Evolutionary conservation across 768 basidiomycete species (phyloP), one percentile per base, ranked within the genome.

Genomic region (Filobasidium wieringae): DNA sequence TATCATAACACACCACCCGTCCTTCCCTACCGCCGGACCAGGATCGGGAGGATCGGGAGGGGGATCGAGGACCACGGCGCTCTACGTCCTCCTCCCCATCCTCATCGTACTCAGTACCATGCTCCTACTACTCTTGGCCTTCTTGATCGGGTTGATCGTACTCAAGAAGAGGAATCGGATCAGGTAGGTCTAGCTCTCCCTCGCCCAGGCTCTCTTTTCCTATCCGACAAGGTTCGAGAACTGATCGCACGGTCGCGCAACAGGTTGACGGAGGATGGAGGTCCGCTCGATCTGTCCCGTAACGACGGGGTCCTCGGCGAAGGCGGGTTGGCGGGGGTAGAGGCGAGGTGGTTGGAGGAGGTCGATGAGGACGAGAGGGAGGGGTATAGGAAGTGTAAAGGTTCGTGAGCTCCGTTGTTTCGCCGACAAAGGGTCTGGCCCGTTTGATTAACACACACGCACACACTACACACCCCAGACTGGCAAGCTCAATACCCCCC

Each of bases 51-150:
- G n/a, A n/a, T n/a, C 19, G 19, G 36, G 36, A 37, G 19, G 36
- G 19, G 12, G 22, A 5, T 40, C 37, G 37, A 22, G 37, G 5
- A 17, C 37, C 37, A 15, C 43, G 56, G 37, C 41, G 22, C 47
- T 63, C 22, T 63, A 59, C 50, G 62, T 97, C 68, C 83, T 99
- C 59, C 81, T 99, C 6, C 93, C 93, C 27, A 80, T 99, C 54
- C 83, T 97, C 69, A 87, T 96, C 76, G 86, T 97, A 47, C 81
- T 96, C 32, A 85, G 88, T 24, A 89, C 89, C 5, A 86, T 97
- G 63, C 81, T 99, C 53, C 86, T 96, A 73, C 83, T 97, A 53
- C 82, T 96, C 63, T 80, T 96, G 50, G 79, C 93, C 59, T 93
- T 97, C 76, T 82, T 96, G 51, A 77, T 92, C 67, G 90, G 88